Conservation (phyloP, 2,329 filamentous ascomycete species). For the Epichloe scottii region DNA sequence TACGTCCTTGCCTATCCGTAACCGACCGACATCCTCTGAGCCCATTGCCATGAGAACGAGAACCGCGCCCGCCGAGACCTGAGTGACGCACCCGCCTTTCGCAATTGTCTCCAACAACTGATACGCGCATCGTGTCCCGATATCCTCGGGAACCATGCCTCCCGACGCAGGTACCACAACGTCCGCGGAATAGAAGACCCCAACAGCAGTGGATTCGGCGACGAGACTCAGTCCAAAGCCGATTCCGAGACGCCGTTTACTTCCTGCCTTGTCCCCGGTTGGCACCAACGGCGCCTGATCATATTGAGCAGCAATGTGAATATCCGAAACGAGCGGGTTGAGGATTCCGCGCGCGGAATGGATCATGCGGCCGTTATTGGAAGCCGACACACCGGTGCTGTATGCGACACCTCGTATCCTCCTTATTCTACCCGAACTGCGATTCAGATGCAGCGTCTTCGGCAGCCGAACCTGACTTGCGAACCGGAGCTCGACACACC, state of each 20-base stretch:
- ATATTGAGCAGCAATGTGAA: slow-evolving; percentile 76
- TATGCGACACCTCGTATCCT: slow-evolving; percentile 88
- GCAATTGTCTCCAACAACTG: slow-evolving; percentile 76
- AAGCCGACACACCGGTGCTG: slow-evolving; percentile 78
- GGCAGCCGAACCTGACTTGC: slow-evolving; percentile 86
- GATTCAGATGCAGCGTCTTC: slow-evolving; percentile 79
- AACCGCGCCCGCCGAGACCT: slow-evolving; percentile 59
- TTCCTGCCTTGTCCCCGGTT: slow-evolving; percentile 39
- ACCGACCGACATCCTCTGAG: slow-evolving; percentile 81
- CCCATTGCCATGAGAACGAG: slow-evolving; percentile 96
- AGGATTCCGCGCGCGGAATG: slow-evolving; percentile 76
- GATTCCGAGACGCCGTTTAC: slow-evolving; percentile 60
- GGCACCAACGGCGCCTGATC: slow-evolving; percentile 50
- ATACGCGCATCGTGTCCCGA: slow-evolving; percentile 77
- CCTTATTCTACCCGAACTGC: slow-evolving; percentile 75
- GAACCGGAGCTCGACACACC: slow-evolving; percentile 87
- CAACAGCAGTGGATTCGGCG: slow-evolving; percentile 73
- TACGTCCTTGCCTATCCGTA: slow-evolving; percentile 71
- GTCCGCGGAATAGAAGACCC: slow-evolving; percentile 81
- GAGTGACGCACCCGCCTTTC: slow-evolving; percentile 69
- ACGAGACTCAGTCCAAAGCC: slow-evolving; percentile 87
- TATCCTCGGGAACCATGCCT: slow-evolving; percentile 76
- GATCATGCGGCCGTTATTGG: slow-evolving; percentile 93
- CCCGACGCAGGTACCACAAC: slow-evolving; percentile 62
- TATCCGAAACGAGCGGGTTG: slow-evolving; percentile 76